Base-by-base conservation (phyloP, 768 basidiomycete genomes). In the Leccinum pellstonianum region DNA sequence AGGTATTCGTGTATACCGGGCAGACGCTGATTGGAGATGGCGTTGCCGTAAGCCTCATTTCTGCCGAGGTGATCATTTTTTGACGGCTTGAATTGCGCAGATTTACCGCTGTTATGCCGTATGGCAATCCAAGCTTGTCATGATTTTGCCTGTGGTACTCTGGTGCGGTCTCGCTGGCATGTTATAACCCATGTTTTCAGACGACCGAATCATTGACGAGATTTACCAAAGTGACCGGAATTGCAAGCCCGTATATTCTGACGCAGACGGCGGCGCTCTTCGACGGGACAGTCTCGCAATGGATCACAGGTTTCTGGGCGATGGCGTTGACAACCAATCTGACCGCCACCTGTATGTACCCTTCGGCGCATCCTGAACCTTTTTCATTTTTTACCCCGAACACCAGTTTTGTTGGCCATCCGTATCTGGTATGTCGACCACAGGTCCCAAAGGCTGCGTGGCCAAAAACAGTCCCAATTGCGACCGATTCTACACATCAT, bases 181-280 rank as follows among this genome's bases (percentile, higher is more conserved):
- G 50, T 51, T 17, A 6, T 10, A 25, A 37, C 49, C 4, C 25
- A 9, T n/a, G 5, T 29, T 29, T 41, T 14, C 37, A 3, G 5
- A 48, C 4, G 25, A 2, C 8, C 8, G 2, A 11, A n/a, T 14
- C 3, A 52, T 27, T 55, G 37, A 23, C 8, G 10, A 48, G 9
- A 14, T 15, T 25, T 27, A 37, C 38, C 8, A 7, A 54, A 62
- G 64, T 41, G 27, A 69, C 68, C 54, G 57, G 69, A 35, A 27
- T 64, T 29, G 33, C 41, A 57, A 37, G 62, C 52, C 23, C 60
- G 52, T 59, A 70, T 14, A 58, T 60, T 9, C 58, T 61, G 19
- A 63, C 64, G 6, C 38, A 23, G 6, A 33, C 31, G 11, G 17
- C 14, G 29, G 29, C 14, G 17, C n/a, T 58, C 41, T 58, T 56